Evolutionary conservation across 2,329 filamentous ascomycete genomes (phyloP).

Genomic region (Colletotrichum sidae): DNA sequence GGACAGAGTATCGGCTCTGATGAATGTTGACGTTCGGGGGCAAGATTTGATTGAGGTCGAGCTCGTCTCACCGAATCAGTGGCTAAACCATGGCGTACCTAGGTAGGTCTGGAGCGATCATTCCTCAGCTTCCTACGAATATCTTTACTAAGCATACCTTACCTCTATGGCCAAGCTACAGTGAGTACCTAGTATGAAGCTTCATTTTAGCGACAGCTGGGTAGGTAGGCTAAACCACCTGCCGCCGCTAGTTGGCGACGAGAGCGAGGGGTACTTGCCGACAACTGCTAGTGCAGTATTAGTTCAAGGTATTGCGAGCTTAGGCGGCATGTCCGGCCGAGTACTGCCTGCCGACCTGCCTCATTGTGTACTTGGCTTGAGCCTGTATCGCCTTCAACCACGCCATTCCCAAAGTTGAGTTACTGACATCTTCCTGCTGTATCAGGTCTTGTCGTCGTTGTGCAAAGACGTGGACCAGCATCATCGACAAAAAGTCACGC

Average conservation of each 20-base stretch:
- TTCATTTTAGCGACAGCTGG: neutral
- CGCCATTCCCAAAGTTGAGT: neutral
- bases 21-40: neutral
- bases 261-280: constrained; percentile 3
- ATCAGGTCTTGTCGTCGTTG: no score
- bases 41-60: no score
- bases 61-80: no score
- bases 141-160: no score
- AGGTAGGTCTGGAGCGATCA: no score
- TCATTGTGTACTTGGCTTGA: no score
- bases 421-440: neutral
- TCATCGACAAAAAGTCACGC: constrained; percentile 15
- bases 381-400: neutral
- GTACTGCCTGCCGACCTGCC: neutral
- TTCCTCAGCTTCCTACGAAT: no score
- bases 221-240: constrained; percentile 1
- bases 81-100: no score
- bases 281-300: neutral
- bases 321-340: constrained; percentile 19
- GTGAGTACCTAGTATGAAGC: neutral
- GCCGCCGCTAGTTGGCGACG: neutral
- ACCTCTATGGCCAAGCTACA: no score
- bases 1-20: neutral
- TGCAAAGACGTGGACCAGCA: neutral
- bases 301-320: constrained; percentile 1